Conservation (phyloP, 768 basidiomycete species). For the Astraeus odoratus region DNA sequence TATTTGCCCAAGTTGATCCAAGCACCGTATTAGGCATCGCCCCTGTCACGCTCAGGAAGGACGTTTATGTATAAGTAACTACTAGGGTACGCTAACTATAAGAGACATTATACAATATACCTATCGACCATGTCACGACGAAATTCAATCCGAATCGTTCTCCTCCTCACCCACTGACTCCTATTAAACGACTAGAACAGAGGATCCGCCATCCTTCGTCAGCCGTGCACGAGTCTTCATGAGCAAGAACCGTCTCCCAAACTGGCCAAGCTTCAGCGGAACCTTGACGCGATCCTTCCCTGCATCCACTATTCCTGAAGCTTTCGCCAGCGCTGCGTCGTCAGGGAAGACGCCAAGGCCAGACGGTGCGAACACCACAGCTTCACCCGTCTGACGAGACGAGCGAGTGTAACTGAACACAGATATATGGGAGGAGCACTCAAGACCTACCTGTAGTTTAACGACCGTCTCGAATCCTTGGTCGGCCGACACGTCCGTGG, state of each 20-base stretch:
- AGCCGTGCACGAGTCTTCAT: constrained; percentile 57
- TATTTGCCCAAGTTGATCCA: too few species aligned
- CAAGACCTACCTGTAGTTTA: constrained; percentile 44
- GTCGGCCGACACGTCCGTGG: constrained; percentile 49
- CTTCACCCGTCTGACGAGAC: constrained; percentile 69
- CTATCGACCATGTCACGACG: too few species aligned
- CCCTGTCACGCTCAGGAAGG: too few species aligned
- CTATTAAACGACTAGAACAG: constrained; percentile 34
- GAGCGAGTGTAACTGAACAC: too few species aligned
- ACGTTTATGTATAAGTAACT: too few species aligned
- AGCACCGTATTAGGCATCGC: too few species aligned
- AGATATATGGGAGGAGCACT: not conserved
- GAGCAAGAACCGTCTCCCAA: constrained; percentile 53
- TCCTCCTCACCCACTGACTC: not conserved
- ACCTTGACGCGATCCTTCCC: not conserved
- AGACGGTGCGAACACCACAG: constrained; percentile 61
- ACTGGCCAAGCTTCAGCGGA: constrained; percentile 31
- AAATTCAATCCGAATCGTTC: too few species aligned
- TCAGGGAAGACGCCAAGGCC: constrained; percentile 41
- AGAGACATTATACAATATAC: too few species aligned
- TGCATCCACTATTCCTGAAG: constrained; percentile 1
- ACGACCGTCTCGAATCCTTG: constrained; percentile 65
- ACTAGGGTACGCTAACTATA: too few species aligned
- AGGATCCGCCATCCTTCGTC: constrained; percentile 60
- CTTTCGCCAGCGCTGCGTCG: not conserved